These are phyloP conservation scores for Rhodotorula sp. DNA, from an alignment of 1,284 basidiomycete species.

Conservation along the genomic window DNA sequence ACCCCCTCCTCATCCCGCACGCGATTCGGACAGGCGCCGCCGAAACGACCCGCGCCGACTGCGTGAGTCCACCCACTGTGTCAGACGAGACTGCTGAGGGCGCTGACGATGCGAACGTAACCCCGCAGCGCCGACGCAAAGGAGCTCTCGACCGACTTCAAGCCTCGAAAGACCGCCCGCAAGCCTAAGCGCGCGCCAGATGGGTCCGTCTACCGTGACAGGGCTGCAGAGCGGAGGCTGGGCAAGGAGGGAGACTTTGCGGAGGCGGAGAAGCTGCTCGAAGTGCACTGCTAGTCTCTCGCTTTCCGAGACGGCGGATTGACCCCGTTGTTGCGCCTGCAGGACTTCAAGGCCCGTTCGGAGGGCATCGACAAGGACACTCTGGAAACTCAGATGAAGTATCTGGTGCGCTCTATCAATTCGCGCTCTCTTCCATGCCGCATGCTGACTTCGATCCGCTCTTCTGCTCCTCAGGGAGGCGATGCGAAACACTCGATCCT, in stretches of 20 bases:
- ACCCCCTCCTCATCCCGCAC: not conserved
- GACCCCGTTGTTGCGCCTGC: not conserved
- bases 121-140: not conserved
- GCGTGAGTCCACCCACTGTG: not conserved
- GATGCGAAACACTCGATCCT: constrained; percentile 47
- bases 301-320: not conserved
- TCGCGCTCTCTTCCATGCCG: not conserved
- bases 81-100: not conserved
- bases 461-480: constrained; percentile 37
- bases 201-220: constrained; percentile 27
- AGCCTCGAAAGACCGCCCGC: constrained; percentile 18
- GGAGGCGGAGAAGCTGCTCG: constrained; percentile 34
- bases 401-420: constrained; percentile 24
- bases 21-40: constrained; percentile 25
- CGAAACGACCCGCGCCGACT: constrained; percentile 16
- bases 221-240: constrained; percentile 29
- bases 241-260: constrained; percentile 36
- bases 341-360: constrained; percentile 34
- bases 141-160: constrained; percentile 31
- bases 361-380: constrained; percentile 11
- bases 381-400: constrained; percentile 33
- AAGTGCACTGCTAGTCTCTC: constrained; percentile 11
- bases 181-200: constrained; percentile 15
- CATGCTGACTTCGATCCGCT: too few species aligned
- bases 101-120: not conserved